Conservation (phyloP, 75 land plant genomes). For the Adiantum capillusveneris region DNA sequence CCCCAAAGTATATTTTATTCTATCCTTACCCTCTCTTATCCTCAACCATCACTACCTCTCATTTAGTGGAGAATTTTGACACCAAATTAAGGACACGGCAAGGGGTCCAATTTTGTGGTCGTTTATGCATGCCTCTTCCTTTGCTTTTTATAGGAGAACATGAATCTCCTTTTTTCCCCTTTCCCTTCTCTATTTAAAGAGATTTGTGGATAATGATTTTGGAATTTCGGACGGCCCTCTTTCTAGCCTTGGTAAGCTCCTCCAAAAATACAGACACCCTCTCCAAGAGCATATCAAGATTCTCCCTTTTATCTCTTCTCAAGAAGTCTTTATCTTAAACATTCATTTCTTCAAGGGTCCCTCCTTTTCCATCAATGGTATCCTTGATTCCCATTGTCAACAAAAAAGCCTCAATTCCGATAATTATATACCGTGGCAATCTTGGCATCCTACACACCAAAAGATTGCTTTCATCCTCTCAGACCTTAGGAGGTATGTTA, state of each 20-base stretch:
- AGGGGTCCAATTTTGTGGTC: constrained; percentile 14
- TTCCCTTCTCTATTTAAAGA: background rate
- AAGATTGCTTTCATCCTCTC: too few relatives aligned
- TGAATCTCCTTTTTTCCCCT: background rate
- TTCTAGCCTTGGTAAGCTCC: background rate
- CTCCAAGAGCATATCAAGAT: background rate
- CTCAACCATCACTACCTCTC: background rate
- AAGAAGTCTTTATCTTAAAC: background rate
- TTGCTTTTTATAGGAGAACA: background rate
- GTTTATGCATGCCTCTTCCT: constrained; percentile 12
- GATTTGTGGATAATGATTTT: constrained; percentile 9
- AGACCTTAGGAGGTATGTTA: too few relatives aligned
- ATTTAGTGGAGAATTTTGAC: background rate
- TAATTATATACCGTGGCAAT: background rate
- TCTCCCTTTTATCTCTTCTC: background rate
- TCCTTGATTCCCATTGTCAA: background rate
- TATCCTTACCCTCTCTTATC: background rate
- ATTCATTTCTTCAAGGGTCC: constrained; percentile 4
- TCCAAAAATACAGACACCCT: background rate
- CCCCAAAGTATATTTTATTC: background rate
- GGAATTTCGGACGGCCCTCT: constrained; percentile 9
- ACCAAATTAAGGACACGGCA: constrained; percentile 7
- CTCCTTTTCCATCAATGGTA: background rate
- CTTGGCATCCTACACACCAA: constrained; percentile 7
- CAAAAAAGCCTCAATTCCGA: constrained; percentile 8